Evolutionary conservation across 2,329 filamentous ascomycete species (phyloP), one percentile per base, ranked within the genome.

Genomic region (Ascochyta koolunga): DNA sequence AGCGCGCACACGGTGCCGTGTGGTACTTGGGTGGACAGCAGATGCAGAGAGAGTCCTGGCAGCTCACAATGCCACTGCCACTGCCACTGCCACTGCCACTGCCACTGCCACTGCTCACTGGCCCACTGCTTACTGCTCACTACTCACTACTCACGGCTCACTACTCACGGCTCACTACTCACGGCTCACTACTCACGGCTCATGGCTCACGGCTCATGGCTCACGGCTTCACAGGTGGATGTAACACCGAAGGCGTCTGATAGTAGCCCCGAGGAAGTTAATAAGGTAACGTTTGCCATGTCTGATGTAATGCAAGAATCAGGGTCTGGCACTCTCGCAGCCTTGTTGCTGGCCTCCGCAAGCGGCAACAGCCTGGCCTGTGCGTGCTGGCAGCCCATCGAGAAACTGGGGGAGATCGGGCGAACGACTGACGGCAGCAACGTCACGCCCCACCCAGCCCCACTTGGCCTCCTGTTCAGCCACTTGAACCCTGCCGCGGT

Each of bases 301-400:
- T 50, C 59, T 62, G 60, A 64, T 64, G 62, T 62, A 60, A 62
- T 60, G 37, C 53, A 52, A n/a, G 47, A 27, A 58, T 66, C 64
- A 66, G 64, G 64, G 62, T 65, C 64, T 54, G 39, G 22, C 50
- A 50, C 52, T 49, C 56, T 45, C 40, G 41, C 43, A 55, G 46
- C 53, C 53, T 56, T 47, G 53, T 56, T 15, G 47, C 41, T 56
- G 42, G 33, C 41, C 46, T 54, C 51, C 45, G 46, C 51, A 41
- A 50, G 49, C 45, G 36, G 45, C 51, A 54, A 54, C 2, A 45
- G 9, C 19, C 8, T 24, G 29, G 40, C 13, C 46, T 29, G 40
- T 50, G 45, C 41, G 48, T 46, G 47, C 29, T 11, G n/a, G 18
- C 39, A 29, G 42, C 32, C 27, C 58, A 67, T 66, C 64, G 62